A percentile compares a stretch with the other conserved stretches of the same genome.
Conservation (phyloP, 1,284 basidiomycete genomes). For the Cutaneotrichosporon mucoides region DNA sequence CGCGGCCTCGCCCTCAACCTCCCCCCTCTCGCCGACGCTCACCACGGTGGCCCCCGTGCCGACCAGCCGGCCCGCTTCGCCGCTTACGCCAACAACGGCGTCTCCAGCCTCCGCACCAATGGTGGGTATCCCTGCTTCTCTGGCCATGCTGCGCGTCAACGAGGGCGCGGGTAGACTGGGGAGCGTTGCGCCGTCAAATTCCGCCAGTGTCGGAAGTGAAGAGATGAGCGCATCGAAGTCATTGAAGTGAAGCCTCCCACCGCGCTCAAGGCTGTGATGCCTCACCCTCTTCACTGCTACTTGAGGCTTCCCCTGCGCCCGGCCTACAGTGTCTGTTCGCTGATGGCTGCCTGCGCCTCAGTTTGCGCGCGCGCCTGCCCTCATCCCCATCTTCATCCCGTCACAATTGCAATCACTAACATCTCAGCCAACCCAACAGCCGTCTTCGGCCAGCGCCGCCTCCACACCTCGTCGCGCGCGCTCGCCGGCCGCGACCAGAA, state of each 20-base stretch:
- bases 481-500: slow-evolving; percentile 46
- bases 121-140: slow-evolving; percentile 55
- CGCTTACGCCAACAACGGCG: slow-evolving; percentile 54
- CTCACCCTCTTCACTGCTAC: no score
- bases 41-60: slow-evolving; percentile 56
- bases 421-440: slow-evolving; percentile 52
- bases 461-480: slow-evolving; percentile 56
- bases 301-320: no score
- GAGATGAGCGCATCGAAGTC: no score
- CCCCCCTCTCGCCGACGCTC: slow-evolving; percentile 57
- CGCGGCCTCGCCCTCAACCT: slow-evolving; percentile 92
- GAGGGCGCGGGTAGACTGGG: neutral
- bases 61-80: slow-evolving; percentile 67
- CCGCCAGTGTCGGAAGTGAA: no score
- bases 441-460: slow-evolving; percentile 57
- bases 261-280: no score
- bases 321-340: no score
- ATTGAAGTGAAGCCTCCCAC: no score
- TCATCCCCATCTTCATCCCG: no score
- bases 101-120: slow-evolving; percentile 57
- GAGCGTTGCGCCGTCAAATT: neutral
- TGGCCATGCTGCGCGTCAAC: neutral
- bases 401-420: neutral
- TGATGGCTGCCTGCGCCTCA: no score
- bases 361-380: no score